phyloP scores from a whole-genome alignment of 495 filamentous ascomycete species.

The Parathielavia hyrcaniae region DNA sequence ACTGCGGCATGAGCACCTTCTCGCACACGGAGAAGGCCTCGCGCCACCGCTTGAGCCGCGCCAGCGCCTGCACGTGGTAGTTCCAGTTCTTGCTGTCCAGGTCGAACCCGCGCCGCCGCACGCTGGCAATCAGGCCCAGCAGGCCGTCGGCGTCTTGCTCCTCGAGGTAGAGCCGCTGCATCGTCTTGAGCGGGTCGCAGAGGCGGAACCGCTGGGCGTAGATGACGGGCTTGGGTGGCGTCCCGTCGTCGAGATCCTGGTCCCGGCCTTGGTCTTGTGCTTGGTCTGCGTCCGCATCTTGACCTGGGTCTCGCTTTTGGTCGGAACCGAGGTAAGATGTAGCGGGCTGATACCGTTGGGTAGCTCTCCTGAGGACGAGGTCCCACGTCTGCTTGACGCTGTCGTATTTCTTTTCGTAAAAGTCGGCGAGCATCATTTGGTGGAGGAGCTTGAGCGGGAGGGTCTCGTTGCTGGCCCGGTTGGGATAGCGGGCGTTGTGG shows the following conservation, averaged over 20 bases:
- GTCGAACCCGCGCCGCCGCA: constrained; percentile 57
- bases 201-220: constrained; percentile 54
- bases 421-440: constrained; percentile 58
- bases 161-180: constrained; percentile 52
- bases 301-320: neutral
- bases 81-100: constrained; percentile 62
- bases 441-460: constrained; percentile 55
- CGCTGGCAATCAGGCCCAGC: constrained; percentile 42
- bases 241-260: too few species aligned
- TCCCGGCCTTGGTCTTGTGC: neutral
- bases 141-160: constrained; percentile 45
- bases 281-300: neutral
- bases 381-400: constrained; percentile 62
- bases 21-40: constrained; percentile 66
- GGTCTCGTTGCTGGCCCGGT: constrained; percentile 23
- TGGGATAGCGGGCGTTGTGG: constrained; percentile 39
- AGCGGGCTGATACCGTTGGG: constrained; percentile 32
- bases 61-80: constrained; percentile 48
- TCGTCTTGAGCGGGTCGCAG: constrained; percentile 50
- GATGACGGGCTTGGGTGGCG: constrained; percentile 36
- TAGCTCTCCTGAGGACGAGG: constrained; percentile 48
- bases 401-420: constrained; percentile 48
- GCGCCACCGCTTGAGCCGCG: constrained; percentile 34
- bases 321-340: neutral
- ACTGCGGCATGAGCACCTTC: constrained; percentile 63